A percentile compares a stretch with the other conserved stretches of the same genome.
These are phyloP conservation scores for Violaceomyces palustris DNA, from an alignment of 1,284 basidiomycete species.

Conservation along the genomic window DNA sequence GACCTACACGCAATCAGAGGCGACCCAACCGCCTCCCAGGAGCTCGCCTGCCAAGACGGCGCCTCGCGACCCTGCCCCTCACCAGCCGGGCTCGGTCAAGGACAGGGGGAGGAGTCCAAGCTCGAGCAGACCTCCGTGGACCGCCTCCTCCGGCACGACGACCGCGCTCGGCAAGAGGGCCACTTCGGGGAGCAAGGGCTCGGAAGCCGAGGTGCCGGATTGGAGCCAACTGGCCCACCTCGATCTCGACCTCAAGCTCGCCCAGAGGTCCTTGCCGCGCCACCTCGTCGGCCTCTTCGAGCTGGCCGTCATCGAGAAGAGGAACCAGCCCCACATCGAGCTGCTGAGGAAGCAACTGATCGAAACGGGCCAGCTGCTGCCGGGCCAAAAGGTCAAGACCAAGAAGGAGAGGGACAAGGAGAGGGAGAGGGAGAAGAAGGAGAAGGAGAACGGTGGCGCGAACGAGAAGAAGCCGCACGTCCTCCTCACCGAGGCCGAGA, in stretches of 20 bases:
- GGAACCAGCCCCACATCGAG: slow-evolving; percentile 32
- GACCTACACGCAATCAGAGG: no score
- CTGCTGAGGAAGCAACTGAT: slow-evolving; percentile 23
- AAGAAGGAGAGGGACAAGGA: slow-evolving; percentile 17
- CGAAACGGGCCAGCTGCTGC: slow-evolving; percentile 11
- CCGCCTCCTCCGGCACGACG: no score
- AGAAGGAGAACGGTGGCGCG: slow-evolving; percentile 50
- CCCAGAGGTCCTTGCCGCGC: slow-evolving; percentile 3
- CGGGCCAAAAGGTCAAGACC: slow-evolving; percentile 20
- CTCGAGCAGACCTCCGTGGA: no score
- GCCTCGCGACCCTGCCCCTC: no score
- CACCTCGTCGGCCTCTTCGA: slow-evolving; percentile 9
- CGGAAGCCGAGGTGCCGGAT: no score
- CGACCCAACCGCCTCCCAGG: no score
- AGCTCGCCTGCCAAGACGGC: no score
- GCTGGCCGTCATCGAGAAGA: slow-evolving; percentile 16
- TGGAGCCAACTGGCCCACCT: slow-evolving; percentile 16
- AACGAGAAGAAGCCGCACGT: slow-evolving; percentile 49
- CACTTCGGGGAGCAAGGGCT: no score
- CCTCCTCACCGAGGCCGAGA: slow-evolving; percentile 74
- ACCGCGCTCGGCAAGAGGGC: no score
- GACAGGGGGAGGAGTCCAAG: no score
- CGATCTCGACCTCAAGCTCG: slow-evolving; percentile 17
- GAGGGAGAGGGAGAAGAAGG: slow-evolving; percentile 21
- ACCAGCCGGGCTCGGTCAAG: no score